phyloP scores from a whole-genome alignment of 202 grass and related monocot genomes.

The Saccharum hybrid region DNA sequence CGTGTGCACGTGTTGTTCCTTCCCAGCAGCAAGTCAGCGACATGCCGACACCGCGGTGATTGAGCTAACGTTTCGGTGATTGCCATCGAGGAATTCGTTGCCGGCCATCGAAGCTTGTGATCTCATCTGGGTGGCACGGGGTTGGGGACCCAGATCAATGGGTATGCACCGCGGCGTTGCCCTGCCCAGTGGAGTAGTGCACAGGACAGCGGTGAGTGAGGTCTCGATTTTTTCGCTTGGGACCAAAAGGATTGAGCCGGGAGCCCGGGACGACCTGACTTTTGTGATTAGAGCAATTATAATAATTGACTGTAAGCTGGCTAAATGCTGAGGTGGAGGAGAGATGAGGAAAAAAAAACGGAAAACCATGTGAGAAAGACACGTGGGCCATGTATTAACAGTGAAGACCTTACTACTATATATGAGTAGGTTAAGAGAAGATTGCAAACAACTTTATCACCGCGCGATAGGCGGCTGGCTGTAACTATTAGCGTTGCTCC shows the following conservation, averaged over 20 bases:
- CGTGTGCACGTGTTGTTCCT: neutral
- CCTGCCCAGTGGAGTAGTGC: neutral
- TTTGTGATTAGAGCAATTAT: too few species aligned
- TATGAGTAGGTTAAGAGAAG: too few species aligned
- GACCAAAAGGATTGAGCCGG: neutral
- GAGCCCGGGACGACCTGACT: conserved; percentile 8
- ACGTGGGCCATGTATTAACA: too few species aligned
- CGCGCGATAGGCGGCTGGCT: too few species aligned
- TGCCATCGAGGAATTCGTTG: conserved; percentile 8
- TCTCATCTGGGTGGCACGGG: neutral
- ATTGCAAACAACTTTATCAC: too few species aligned
- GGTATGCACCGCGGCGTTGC: neutral
- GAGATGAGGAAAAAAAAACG: too few species aligned
- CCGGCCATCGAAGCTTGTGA: conserved; percentile 12
- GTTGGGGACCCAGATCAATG: neutral
- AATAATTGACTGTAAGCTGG: too few species aligned
- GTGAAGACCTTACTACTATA: too few species aligned
- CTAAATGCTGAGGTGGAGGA: too few species aligned
- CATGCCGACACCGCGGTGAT: neutral
- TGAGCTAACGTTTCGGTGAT: neutral
- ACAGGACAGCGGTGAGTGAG: conserved; percentile 22
- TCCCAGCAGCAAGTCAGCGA: neutral
- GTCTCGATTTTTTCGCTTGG: neutral
- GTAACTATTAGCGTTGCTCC: too few species aligned
- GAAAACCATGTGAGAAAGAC: too few species aligned